phyloP scores from a whole-genome alignment of 1,284 basidiomycete species.

The Apiotrichum gamsii region DNA sequence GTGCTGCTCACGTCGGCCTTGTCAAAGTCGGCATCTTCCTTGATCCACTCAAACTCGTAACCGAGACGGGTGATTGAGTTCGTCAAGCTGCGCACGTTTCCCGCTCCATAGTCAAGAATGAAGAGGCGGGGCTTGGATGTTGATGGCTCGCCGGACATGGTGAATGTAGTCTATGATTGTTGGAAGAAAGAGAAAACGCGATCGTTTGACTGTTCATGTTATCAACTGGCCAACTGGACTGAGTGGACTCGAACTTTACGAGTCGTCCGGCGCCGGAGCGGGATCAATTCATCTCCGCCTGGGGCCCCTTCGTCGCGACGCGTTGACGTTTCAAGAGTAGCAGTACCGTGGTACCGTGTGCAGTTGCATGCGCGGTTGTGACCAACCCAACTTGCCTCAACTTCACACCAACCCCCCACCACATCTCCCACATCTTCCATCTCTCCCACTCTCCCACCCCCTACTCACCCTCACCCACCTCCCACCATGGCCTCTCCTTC shows the following conservation, averaged over 20 bases:
- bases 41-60: slow-evolving; percentile 85
- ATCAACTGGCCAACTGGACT: too few relatives aligned
- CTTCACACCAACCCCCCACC: too few relatives aligned
- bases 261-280: too few relatives aligned
- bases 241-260: too few relatives aligned
- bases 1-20: slow-evolving; percentile 71
- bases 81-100: slow-evolving; percentile 81
- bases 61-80: slow-evolving; percentile 87
- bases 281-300: too few relatives aligned
- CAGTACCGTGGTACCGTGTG: too few relatives aligned
- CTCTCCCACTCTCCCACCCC: background rate
- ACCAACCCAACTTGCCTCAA: too few relatives aligned
- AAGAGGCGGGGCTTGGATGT: slow-evolving; percentile 55
- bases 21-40: slow-evolving; percentile 73
- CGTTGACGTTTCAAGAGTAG: too few relatives aligned
- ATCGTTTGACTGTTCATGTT: too few relatives aligned
- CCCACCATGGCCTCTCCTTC: slow-evolving; percentile 19
- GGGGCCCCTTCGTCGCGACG: too few relatives aligned
- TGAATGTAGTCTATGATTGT: background rate
- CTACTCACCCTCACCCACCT: background rate
- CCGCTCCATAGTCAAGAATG: slow-evolving; percentile 92
- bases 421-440: background rate
- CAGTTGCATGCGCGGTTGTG: too few relatives aligned
- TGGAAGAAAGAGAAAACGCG: background rate
- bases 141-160: background rate